These are phyloP conservation scores for Leishmania major DNA, from an alignment of 208 protist species.

Conservation along the genomic window DNA sequence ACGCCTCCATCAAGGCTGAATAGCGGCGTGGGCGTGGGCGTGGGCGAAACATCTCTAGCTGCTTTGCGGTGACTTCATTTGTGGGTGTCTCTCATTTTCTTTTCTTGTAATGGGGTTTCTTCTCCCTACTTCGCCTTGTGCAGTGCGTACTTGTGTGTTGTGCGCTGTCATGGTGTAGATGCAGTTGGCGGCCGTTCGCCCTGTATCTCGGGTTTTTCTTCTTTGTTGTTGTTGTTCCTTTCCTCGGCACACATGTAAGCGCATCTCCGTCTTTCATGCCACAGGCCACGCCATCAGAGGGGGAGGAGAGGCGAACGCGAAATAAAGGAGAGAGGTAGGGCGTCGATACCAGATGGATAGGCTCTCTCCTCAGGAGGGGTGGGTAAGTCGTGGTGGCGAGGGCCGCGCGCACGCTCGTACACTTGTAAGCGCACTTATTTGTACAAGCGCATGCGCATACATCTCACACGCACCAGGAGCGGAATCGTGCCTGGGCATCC, in stretches of 20 bases:
- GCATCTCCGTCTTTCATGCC: background rate
- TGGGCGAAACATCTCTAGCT: background rate
- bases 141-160: background rate
- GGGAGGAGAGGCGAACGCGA: background rate
- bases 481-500: background rate
- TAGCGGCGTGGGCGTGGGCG: conserved; percentile 6
- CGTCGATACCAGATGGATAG: background rate
- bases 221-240: background rate
- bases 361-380: background rate
- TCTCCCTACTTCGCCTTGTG: background rate
- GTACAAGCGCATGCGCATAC: background rate
- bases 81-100: background rate
- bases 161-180: background rate
- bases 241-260: background rate
- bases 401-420: background rate
- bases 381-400: background rate
- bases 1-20: conserved; percentile 66
- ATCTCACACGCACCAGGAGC: background rate
- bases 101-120: background rate
- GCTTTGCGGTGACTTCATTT: background rate
- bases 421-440: background rate
- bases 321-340: background rate
- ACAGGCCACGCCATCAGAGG: background rate
- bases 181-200: background rate
- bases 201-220: background rate